Evolutionary conservation across 2,329 filamentous ascomycete genomes (phyloP).

Genomic region (Elsinoe perseae): DNA sequence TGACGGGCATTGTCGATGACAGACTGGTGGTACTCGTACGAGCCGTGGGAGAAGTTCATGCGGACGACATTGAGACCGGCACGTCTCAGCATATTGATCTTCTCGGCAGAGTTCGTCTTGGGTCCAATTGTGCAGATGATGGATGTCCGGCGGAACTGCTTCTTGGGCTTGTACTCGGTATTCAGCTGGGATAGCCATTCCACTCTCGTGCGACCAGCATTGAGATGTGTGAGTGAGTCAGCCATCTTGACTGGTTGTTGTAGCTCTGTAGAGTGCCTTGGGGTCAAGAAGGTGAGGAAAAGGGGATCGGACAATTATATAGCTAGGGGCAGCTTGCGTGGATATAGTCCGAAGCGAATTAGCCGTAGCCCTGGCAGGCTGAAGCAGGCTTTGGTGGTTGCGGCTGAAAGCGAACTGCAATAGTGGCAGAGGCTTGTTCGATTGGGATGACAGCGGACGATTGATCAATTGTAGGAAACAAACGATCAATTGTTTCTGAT

Average conservation of each 20-base stretch:
- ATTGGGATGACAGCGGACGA: background rate
- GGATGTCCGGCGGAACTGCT: slow-evolving; percentile 90
- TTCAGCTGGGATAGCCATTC: slow-evolving; percentile 72
- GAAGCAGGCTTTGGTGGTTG: slow-evolving; percentile 2
- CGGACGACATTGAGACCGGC: slow-evolving; percentile 95
- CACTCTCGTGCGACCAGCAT: slow-evolving; percentile 60
- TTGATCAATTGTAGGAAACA: background rate
- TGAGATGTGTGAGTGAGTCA: slow-evolving; percentile 78
- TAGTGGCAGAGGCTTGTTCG: background rate
- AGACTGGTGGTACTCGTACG: slow-evolving; percentile 94
- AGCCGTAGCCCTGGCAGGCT: slow-evolving; percentile 3
- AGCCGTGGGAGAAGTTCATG: slow-evolving; percentile 98
- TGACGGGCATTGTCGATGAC: slow-evolving; percentile 93
- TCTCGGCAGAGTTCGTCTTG: slow-evolving; percentile 97
- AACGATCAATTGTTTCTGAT: background rate
- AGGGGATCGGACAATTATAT: slow-evolving; percentile 9
- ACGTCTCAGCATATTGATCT: slow-evolving; percentile 87
- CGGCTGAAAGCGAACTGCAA: background rate
- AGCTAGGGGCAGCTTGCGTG: slow-evolving; percentile 5
- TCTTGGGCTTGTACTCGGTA: slow-evolving; percentile 77
- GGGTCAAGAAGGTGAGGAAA: slow-evolving; percentile 3
- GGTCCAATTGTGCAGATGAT: slow-evolving; percentile 99
- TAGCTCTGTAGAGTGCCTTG: background rate
- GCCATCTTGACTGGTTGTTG: slow-evolving; percentile 42
- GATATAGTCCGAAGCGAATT: slow-evolving; percentile 7